Evolutionary conservation across 108 stramenopile species (phyloP), one percentile per base, ranked within the genome.

Genomic region (Bacterosira constricta): DNA sequence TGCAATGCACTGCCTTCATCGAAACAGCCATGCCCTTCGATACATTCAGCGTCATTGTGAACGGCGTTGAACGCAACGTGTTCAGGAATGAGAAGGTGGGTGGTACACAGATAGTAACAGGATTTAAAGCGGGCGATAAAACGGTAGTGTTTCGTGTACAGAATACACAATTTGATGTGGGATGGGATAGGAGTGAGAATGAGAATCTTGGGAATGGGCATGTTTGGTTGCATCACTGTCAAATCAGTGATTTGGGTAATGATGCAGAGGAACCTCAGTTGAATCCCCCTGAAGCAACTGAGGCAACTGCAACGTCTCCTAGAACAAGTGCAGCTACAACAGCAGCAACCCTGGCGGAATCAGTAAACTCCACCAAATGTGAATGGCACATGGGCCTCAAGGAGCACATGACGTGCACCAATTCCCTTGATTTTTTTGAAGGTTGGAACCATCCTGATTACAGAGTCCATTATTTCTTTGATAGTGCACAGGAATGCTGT

Each of bases 1-100:
- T n/a, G n/a, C n/a, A n/a, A n/a, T n/a, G n/a, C n/a, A n/a, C n/a
- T 5, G 61, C 44, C 26, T 46, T 20, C 25, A 30, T 63, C 46
- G 61, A 63, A 1, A 45, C 42, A 12, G 42, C 42, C 17, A 63
- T 63, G 61, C 61, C 61, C 13, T 31, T 23, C 8, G 61, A 63
- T 11, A 3, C 12, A 46, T 63, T 63, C n/a, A 10, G 1, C 0
- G 6, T 63, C 12, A 26, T 10, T 2, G 61, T 63, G 21, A 29
- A 63, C 21, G 61, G 59, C 15, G 3, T 1, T 11, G 36, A 11
- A 27, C 41, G 27, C 18, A 29, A 21, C 29, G 8, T 45, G 29
- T 20, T 4, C 29, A 46, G 8, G 9, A 46, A 4, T 31, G 39
- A 12, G 39, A 12, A 36, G 46, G 7, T 63, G 61, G 61, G 15